A percentile compares a stretch with the other conserved stretches of the same genome.
Evolutionary conservation across 73 alveolate genomes (phyloP).

Genomic region (Paramecium biaurelia): DNA sequence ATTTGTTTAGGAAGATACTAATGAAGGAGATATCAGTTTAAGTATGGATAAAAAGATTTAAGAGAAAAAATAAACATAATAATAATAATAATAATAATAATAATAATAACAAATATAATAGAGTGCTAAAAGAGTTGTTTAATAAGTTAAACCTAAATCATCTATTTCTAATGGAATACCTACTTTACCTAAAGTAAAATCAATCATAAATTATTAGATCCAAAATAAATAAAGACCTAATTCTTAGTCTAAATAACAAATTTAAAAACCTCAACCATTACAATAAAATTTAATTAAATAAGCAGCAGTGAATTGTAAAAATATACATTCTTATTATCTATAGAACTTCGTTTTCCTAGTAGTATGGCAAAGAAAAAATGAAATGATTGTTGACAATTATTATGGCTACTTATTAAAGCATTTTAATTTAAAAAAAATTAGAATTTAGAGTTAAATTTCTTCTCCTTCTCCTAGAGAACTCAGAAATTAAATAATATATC

Average conservation of each 20-base stretch:
- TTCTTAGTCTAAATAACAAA: slow-evolving; percentile 5
- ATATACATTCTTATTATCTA: background rate
- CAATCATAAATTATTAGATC: background rate
- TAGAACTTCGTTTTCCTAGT: slow-evolving; percentile 44
- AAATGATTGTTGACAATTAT: background rate
- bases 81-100: background rate
- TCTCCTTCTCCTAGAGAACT: background rate
- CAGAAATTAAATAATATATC: background rate
- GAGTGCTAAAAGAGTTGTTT: background rate
- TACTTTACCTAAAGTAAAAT: slow-evolving; percentile 1
- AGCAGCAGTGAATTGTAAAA: background rate
- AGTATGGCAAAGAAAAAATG: background rate
- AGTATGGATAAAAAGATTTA: background rate
- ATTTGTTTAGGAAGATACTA: background rate
- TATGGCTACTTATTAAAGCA: background rate
- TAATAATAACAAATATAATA: background rate
- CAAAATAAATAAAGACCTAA: background rate
- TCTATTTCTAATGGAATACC: background rate
- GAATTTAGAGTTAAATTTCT: background rate
- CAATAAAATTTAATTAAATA: background rate
- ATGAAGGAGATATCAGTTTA: slow-evolving; percentile 36
- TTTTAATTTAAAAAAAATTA: background rate
- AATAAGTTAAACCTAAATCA: background rate
- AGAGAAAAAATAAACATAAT: background rate
- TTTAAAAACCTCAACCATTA: background rate